These are phyloP conservation scores for Lithohypha guttulata DNA, from an alignment of 2,329 filamentous ascomycete genomes.

Conservation along the genomic window DNA sequence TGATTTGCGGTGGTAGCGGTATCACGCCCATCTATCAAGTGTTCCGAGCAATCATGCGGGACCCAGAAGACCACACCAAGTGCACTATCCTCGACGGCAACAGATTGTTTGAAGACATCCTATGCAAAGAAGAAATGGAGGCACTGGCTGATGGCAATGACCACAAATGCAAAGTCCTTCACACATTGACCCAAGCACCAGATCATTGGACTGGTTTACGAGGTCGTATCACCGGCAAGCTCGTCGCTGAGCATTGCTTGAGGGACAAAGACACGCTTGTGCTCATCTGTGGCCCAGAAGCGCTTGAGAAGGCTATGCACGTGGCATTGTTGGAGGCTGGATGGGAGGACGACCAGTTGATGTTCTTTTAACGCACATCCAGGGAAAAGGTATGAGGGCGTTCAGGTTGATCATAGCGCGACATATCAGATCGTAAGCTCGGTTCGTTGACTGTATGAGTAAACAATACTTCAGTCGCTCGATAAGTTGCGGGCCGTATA, in stretches of 20 bases:
- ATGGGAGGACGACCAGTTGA: conserved; percentile 60
- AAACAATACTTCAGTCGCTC: too few species aligned
- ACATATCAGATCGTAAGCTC: too few species aligned
- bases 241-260: conserved; percentile 50
- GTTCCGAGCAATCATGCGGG: conserved; percentile 59
- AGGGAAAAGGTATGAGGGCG: too few species aligned
- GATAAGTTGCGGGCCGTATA: too few species aligned
- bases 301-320: conserved; percentile 59
- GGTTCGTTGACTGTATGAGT: too few species aligned
- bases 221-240: conserved; percentile 54
- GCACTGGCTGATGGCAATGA: conserved; percentile 43
- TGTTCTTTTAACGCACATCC: conserved; percentile 75
- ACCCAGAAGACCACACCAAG: conserved; percentile 50
- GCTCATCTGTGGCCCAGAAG: conserved; percentile 66
- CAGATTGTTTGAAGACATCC: conserved; percentile 65
- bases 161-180: conserved; percentile 52
- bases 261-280: conserved; percentile 48
- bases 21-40: conserved; percentile 90
- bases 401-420: too few species aligned
- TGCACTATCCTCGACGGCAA: conserved; percentile 75
- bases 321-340: conserved; percentile 49
- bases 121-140: conserved; percentile 66
- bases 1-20: conserved; percentile 82
- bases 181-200: conserved; percentile 56
- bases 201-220: conserved; percentile 56